Conservation (phyloP, 108 stramenopile genomes). For the Nannochloropsis granulata region DNA sequence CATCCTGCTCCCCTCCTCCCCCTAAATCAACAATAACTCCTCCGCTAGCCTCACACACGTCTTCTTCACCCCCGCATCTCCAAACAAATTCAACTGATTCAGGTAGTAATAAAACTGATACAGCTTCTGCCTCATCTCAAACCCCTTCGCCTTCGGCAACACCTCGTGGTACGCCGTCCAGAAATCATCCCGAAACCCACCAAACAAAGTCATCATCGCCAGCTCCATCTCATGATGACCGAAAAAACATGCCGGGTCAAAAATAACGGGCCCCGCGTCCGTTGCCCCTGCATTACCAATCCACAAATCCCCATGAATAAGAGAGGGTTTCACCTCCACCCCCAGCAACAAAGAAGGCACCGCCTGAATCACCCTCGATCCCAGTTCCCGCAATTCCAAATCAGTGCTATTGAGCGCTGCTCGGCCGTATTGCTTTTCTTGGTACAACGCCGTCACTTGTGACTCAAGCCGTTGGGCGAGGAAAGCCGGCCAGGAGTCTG, state of each 20-base stretch:
- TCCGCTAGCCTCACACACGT: slow-evolving; percentile 7
- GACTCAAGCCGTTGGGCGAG: slow-evolving; percentile 12
- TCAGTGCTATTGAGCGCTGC: slow-evolving; percentile 5
- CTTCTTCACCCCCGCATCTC: slow-evolving; percentile 15
- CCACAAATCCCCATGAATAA: slow-evolving; percentile 29
- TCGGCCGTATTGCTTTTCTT: neutral
- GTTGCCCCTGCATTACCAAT: slow-evolving; percentile 24
- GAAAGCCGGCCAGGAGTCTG: slow-evolving; percentile 8
- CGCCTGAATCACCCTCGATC: neutral
- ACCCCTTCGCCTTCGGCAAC: slow-evolving; percentile 20
- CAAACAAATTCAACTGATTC: slow-evolving; percentile 29
- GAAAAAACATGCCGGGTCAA: slow-evolving; percentile 28
- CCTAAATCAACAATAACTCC: slow-evolving; percentile 1
- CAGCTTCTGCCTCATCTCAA: slow-evolving; percentile 16
- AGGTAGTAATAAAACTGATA: slow-evolving; percentile 27
- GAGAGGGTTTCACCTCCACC: neutral
- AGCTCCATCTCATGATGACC: slow-evolving; percentile 31
- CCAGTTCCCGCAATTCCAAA: slow-evolving; percentile 4
- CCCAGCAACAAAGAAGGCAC: slow-evolving; percentile 2
- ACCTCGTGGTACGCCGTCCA: slow-evolving; percentile 20
- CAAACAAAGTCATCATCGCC: slow-evolving; percentile 23
- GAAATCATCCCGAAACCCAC: slow-evolving; percentile 15
- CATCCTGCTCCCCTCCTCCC: neutral
- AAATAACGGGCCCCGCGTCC: slow-evolving; percentile 3
- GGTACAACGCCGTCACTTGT: neutral